Evolutionary conservation across 129 eudicot species (phyloP).

Genomic region (Escallonia rubra): DNA sequence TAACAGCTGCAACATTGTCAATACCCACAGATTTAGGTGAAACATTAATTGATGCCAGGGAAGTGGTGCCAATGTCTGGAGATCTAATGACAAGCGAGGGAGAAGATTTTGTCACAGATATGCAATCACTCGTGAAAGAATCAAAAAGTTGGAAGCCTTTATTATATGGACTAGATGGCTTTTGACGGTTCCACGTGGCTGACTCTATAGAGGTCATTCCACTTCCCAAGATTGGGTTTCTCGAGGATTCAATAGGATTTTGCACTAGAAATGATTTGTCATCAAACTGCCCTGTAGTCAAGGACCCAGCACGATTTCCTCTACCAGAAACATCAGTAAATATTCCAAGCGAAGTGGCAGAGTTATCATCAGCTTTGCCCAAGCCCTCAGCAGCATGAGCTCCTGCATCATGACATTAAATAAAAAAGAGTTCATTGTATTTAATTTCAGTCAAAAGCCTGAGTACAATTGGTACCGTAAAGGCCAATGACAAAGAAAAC

Average conservation of each 20-base stretch:
- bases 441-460: too few species aligned
- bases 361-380: constrained; percentile 24
- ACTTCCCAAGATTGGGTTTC: constrained; percentile 12
- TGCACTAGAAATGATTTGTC: constrained; percentile 18
- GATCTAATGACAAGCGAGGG: constrained; percentile 42
- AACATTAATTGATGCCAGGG: constrained; percentile 2
- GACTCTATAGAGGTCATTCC: constrained; percentile 17
- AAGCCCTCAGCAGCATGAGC: constrained; percentile 12
- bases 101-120: constrained; percentile 28
- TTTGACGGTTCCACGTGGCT: constrained; percentile 18
- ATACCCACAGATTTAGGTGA: constrained; percentile 15
- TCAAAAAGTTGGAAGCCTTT: constrained; percentile 31
- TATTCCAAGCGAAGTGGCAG: constrained; percentile 18
- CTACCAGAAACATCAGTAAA: constrained; percentile 24
- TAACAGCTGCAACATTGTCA: constrained; percentile 4
- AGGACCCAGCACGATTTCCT: constrained; percentile 27
- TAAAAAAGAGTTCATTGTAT: not conserved
- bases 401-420: constrained; percentile 17
- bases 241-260: constrained; percentile 26
- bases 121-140: constrained; percentile 18
- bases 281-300: constrained; percentile 12
- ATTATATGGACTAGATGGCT: constrained; percentile 20
- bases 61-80: constrained; percentile 22
- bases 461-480: too few species aligned
- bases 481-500: not conserved